Evolutionary conservation across 148 eudicot genomes (phyloP).

Genomic region (Fallopia convolvulus): DNA sequence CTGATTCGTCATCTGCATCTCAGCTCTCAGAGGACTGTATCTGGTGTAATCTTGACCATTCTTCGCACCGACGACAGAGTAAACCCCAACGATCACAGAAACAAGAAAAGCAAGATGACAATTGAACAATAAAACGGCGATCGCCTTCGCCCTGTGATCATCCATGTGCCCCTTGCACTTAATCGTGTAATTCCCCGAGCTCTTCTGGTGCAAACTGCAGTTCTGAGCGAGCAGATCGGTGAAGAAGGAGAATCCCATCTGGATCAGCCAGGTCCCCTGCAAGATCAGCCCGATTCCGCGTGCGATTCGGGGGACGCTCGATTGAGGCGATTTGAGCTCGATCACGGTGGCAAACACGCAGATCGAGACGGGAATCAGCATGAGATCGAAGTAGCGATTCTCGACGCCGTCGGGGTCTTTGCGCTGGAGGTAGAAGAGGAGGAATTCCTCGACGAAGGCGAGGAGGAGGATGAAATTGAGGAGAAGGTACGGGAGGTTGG

Average conservation of each 20-base stretch:
- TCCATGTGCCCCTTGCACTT: slow-evolving; percentile 59
- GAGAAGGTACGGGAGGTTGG: slow-evolving; percentile 26
- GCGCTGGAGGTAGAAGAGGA: slow-evolving; percentile 46
- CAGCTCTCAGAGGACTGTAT: slow-evolving; percentile 51
- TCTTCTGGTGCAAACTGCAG: slow-evolving; percentile 40
- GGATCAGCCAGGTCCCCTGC: slow-evolving; percentile 76
- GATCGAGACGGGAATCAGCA: slow-evolving; percentile 45
- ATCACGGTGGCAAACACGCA: slow-evolving; percentile 43
- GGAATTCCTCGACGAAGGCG: slow-evolving; percentile 56
- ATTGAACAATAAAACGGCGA: slow-evolving; percentile 64
- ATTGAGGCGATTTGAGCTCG: slow-evolving; percentile 35
- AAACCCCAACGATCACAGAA: slow-evolving; percentile 34
- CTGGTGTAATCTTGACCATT: slow-evolving; percentile 20
- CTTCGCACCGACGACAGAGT: slow-evolving; percentile 26
- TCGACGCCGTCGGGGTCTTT: slow-evolving; percentile 55
- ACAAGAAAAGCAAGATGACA: slow-evolving; percentile 66
- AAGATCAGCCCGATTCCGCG: slow-evolving; percentile 61
- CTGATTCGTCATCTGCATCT: slow-evolving; percentile 22
- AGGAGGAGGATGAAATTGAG: slow-evolving; percentile 40
- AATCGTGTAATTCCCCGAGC: slow-evolving; percentile 66
- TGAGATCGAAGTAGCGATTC: slow-evolving; percentile 55
- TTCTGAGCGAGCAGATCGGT: slow-evolving; percentile 44
- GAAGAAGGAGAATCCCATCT: slow-evolving; percentile 73
- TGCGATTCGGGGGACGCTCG: slow-evolving; percentile 33
- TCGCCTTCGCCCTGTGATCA: slow-evolving; percentile 59